Conservation (phyloP, 768 basidiomycete genomes). For the Cyclocybe aegerita region DNA sequence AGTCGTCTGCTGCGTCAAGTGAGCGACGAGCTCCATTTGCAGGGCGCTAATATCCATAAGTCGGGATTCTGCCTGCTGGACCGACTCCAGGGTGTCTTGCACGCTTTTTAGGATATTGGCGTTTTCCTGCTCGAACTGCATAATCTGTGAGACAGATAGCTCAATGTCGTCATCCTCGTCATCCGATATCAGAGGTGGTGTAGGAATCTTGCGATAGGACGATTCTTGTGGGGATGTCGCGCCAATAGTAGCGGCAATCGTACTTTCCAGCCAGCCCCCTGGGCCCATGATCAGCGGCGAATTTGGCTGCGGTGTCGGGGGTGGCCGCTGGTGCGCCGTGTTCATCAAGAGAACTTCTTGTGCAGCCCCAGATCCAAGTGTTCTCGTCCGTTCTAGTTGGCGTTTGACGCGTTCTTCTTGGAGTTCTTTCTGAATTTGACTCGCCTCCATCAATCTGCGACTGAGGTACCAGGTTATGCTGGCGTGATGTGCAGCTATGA, state of each 20-base stretch:
- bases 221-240: conserved; percentile 24
- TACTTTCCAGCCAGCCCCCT: conserved; percentile 62
- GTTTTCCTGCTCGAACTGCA: conserved; percentile 93
- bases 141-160: conserved; percentile 83
- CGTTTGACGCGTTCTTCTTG: conserved; percentile 94
- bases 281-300: conserved; percentile 16
- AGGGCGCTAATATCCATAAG: conserved; percentile 91
- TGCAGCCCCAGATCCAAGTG: conserved; percentile 78
- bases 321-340: conserved; percentile 9
- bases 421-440: conserved; percentile 79
- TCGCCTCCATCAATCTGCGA: conserved; percentile 74
- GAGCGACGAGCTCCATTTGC: conserved; percentile 88
- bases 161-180: conserved; percentile 81
- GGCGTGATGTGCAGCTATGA: conserved; percentile 90
- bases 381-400: conserved; percentile 79
- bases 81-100: conserved; percentile 83
- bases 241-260: conserved; percentile 64
- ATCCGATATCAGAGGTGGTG: conserved; percentile 36
- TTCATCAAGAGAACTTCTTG: conserved; percentile 55
- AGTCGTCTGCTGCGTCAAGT: conserved; percentile 88
- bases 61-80: conserved; percentile 89
- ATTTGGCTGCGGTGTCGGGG: conserved; percentile 13
- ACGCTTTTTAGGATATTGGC: conserved; percentile 80
- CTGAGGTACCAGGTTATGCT: conserved; percentile 91
- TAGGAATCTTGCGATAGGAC: conserved; percentile 29